These are phyloP conservation scores for Straminergon stramineum DNA, from an alignment of 225 moss, liverwort and hornwort genomes.

Conservation along the genomic window DNA sequence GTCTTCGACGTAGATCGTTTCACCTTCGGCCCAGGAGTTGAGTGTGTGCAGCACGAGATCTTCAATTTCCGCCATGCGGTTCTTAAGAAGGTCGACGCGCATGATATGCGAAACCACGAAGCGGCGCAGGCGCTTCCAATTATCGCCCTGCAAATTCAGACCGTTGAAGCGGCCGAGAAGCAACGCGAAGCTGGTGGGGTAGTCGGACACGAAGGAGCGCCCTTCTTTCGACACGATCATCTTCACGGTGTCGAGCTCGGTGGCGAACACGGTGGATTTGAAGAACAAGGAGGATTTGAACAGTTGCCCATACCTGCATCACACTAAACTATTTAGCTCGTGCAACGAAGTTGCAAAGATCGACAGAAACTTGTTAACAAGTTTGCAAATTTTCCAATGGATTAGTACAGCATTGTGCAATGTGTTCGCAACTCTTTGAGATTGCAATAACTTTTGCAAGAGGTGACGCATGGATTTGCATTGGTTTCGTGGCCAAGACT, in stretches of 20 bases:
- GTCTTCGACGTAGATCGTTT: constrained; percentile 30
- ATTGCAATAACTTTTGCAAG: neutral
- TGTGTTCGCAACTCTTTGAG: too few species aligned
- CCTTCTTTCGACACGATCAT: constrained; percentile 50
- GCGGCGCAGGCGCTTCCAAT: constrained; percentile 38
- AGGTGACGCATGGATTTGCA: neutral
- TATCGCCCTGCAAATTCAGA: constrained; percentile 36
- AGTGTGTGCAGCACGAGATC: constrained; percentile 24
- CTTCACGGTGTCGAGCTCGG: constrained; percentile 37
- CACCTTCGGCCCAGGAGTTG: constrained; percentile 22
- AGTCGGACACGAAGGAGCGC: constrained; percentile 31
- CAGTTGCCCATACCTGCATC: constrained; percentile 26
- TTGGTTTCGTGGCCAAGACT: neutral
- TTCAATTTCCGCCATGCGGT: constrained; percentile 22
- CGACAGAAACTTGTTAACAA: too few species aligned
- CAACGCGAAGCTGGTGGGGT: constrained; percentile 39
- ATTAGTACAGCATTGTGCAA: neutral
- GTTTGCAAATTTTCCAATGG: neutral
- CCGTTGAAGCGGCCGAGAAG: constrained; percentile 45
- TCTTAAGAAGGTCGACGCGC: constrained; percentile 32
- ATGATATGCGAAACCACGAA: constrained; percentile 26
- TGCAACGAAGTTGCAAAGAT: neutral
- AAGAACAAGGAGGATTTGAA: constrained; percentile 43
- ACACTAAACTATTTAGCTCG: neutral
- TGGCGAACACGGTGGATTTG: constrained; percentile 31